Conservation (phyloP, 2,329 filamentous ascomycete species). For the Talaromyces sp. region DNA sequence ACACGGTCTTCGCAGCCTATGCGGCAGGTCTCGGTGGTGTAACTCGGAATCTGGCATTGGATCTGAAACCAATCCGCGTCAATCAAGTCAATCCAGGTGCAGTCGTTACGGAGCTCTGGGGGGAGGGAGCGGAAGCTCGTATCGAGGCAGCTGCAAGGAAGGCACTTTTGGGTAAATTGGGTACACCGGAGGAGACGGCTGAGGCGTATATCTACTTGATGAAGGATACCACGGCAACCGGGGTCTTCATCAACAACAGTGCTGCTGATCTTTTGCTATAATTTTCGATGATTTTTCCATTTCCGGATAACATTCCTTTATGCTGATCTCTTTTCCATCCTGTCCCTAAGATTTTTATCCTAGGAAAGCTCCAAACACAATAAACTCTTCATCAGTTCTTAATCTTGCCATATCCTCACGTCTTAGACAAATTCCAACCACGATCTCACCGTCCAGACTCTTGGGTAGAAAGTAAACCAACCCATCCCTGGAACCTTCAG, state of each 20-base stretch:
- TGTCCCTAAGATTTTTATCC: constrained; percentile 25
- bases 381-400: constrained; percentile 45
- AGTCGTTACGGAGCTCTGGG: constrained; percentile 50
- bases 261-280: constrained; percentile 22
- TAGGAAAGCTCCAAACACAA: constrained; percentile 39
- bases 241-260: constrained; percentile 45
- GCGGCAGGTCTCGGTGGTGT: constrained; percentile 46
- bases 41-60: constrained; percentile 58
- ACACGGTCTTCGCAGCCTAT: constrained; percentile 31
- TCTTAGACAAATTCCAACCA: constrained; percentile 47
- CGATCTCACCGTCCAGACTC: constrained; percentile 45
- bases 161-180: constrained; percentile 36
- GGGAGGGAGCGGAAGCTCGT: constrained; percentile 26
- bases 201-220: constrained; percentile 52
- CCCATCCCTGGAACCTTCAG: constrained; percentile 42
- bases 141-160: constrained; percentile 23
- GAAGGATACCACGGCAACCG: constrained; percentile 33
- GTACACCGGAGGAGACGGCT: constrained; percentile 43
- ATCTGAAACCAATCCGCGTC: constrained; percentile 63
- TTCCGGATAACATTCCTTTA: not conserved
- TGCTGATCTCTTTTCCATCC: not conserved
- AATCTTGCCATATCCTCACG: constrained; percentile 51
- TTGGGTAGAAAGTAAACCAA: constrained; percentile 54
- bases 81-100: constrained; percentile 61
- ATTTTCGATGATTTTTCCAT: not conserved